Evolutionary conservation across 768 basidiomycete species (phyloP), one percentile per base, ranked within the genome.

Genomic region (Termitomyces sp.): DNA sequence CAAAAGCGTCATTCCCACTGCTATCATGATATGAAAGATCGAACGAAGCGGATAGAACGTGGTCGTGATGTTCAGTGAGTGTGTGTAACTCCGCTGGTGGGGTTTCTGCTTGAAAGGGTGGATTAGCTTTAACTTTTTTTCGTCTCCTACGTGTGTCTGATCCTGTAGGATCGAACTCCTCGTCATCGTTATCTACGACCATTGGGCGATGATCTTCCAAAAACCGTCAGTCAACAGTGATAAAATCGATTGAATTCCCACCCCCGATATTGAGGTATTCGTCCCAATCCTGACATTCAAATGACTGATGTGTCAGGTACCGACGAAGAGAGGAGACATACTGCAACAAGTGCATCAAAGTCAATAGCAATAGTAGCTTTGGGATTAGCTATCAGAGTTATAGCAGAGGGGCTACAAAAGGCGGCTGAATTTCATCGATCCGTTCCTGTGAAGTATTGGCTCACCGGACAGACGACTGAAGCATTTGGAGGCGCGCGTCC

Each of bases 31-130:
- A 84, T 4, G 89, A 89, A 11, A 79, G 70, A 58, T 89, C 87
- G 65, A 90, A 85, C 0, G 90, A 90, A 32, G 79, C 80, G 5
- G 85, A 82, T 16, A 92, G 74, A 22, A 92, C 69, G 65, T 87
- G 82, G 40, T 89, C 84, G 63, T 89, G 84, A 62, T 87, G 81
- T 67, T 93, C 91, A 12, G 84, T 75, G n/a, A 93, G 80, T 39
- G 86, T 91, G 69, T 89, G 84, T 58, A 75, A 67, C 33, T 84
- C 82, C 49, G 79, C 80, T 51, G 88, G 79, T 12, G 76, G 70
- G 36, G 73, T 62, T 67, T 89, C 88, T 11, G 72, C 65, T 36
- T 68, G 71, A 53, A 44, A 40, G n/a, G 38, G 38, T 67, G 74
- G 58, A 68, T 68, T 48, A 63, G 39, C 44, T 63, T 70, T 48